phyloP scores from a whole-genome alignment of 2,329 filamentous ascomycete genomes.

The Aspergillus tamarii region DNA sequence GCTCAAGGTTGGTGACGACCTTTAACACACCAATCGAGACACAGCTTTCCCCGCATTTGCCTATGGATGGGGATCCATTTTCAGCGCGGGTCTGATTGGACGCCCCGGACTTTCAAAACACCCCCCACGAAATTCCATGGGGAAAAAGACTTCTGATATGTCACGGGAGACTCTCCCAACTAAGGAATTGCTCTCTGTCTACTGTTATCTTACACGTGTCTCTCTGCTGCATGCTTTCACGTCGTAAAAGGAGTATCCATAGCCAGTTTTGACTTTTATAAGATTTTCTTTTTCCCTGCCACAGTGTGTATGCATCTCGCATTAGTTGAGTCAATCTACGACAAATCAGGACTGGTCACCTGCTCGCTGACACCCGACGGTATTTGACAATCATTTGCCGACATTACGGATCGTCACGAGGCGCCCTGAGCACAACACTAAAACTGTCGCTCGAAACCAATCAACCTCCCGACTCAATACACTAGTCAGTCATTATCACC shows the following conservation, averaged over 20 bases:
- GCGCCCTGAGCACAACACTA: not conserved
- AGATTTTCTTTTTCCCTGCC: not conserved
- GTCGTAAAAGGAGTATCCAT: not conserved
- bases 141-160: too few species aligned
- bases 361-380: not conserved
- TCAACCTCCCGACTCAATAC: not conserved
- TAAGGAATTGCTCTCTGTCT: not conserved
- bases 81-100: constrained; percentile 2
- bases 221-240: not conserved
- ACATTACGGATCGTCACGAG: not conserved
- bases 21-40: constrained; percentile 6
- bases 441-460: not conserved
- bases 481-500: not conserved
- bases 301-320: not conserved
- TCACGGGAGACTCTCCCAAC: not conserved
- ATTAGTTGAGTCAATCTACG: not conserved
- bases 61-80: not conserved
- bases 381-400: constrained; percentile 6
- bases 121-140: not conserved
- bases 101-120: not conserved
- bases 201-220: not conserved
- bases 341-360: not conserved
- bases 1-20: not conserved
- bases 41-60: constrained; percentile 8
- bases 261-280: not conserved